phyloP scores from a whole-genome alignment of 192 early-diverging fungal genomes.

The Mortierella claussenii region DNA sequence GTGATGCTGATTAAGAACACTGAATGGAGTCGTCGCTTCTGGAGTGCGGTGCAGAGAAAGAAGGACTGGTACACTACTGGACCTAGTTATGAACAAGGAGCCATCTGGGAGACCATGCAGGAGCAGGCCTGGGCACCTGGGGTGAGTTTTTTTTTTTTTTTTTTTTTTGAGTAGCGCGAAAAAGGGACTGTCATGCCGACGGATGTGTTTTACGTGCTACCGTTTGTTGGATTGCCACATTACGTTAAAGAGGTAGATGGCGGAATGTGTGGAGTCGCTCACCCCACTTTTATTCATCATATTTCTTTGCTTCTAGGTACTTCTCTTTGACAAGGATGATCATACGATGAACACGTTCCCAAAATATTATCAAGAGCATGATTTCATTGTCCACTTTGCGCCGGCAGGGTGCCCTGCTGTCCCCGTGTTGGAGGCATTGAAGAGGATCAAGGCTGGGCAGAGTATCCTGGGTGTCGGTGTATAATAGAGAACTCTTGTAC shows the following conservation, averaged over 20 bases:
- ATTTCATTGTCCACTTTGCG: conserved; percentile 70
- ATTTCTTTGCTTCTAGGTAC: conserved; percentile 15
- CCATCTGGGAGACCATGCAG: conserved; percentile 67
- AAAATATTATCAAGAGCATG: conserved; percentile 49
- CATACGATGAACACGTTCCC: conserved; percentile 71
- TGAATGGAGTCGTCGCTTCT: conserved; percentile 57
- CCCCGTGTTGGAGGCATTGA: conserved; percentile 55
- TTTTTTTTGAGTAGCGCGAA: too few species aligned
- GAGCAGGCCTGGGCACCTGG: conserved; percentile 38
- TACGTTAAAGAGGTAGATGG: too few species aligned
- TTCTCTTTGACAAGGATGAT: conserved; percentile 59
- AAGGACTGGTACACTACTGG: conserved; percentile 47
- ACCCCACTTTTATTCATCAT: too few species aligned
- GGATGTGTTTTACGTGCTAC: neutral
- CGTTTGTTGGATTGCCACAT: neutral
- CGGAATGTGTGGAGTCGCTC: too few species aligned
- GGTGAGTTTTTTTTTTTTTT: conserved; percentile 25
- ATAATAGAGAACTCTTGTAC: neutral
- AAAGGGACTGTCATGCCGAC: too few species aligned
- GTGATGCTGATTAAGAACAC: conserved; percentile 70
- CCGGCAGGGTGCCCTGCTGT: conserved; percentile 64
- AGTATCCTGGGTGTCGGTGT: conserved; percentile 33
- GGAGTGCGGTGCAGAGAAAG: conserved; percentile 55
- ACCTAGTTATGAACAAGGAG: conserved; percentile 62
- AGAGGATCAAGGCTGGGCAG: conserved; percentile 33